phyloP scores from a whole-genome alignment of 2,329 filamentous ascomycete genomes.

The Hymenotorrendiella dingleyae region DNA sequence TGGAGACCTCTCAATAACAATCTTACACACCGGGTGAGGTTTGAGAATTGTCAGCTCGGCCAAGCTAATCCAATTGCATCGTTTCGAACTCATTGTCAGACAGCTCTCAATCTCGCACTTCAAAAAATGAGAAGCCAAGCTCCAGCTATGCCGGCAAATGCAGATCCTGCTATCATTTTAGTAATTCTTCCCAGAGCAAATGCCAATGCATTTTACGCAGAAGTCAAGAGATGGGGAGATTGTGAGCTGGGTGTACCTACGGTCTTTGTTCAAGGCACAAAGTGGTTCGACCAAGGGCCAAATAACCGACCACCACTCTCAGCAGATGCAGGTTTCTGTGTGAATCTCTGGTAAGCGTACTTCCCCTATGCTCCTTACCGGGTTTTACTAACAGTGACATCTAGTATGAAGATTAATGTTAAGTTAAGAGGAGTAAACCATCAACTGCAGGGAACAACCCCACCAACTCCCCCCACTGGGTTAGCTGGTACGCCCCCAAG shows the following conservation, averaged over 20 bases:
- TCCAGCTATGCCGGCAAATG: no score
- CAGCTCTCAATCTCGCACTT: no score
- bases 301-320: neutral
- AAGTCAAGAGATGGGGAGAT: constrained; percentile 12
- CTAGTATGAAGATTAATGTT: constrained; percentile 68
- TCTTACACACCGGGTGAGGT: no score
- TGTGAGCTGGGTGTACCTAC: constrained; percentile 3
- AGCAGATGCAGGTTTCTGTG: neutral
- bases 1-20: no score
- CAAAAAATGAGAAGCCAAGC: no score
- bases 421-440: constrained; percentile 71
- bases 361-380: no score
- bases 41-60: no score
- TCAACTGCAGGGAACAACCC: neutral
- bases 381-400: no score
- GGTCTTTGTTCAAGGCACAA: neutral
- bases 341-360: neutral
- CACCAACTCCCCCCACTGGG: constrained; percentile 37
- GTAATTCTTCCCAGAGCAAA: no score
- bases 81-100: no score
- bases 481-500: constrained; percentile 49
- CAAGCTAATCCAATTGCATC: no score
- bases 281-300: neutral
- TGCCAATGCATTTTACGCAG: constrained; percentile 1
- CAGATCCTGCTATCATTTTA: no score